Evolutionary conservation across 2,329 filamentous ascomycete genomes (phyloP).

Genomic region (Fusarium sp.): DNA sequence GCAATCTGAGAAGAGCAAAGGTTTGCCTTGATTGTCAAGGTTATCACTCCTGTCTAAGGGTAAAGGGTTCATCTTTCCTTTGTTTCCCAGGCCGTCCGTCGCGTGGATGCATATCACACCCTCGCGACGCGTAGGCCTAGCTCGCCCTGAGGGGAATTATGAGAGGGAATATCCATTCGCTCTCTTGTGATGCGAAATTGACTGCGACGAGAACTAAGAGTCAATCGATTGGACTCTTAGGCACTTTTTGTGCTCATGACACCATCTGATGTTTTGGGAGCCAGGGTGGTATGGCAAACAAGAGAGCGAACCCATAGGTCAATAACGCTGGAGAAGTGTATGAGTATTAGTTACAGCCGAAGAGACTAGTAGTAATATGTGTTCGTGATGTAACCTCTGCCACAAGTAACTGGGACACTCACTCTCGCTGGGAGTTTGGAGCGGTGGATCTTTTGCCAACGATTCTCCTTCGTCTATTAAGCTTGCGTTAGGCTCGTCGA

Average conservation of each 20-base stretch:
- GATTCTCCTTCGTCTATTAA: background rate
- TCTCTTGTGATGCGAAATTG: background rate
- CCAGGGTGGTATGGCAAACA: accelerated
- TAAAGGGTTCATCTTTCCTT: background rate
- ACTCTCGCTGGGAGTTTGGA: background rate
- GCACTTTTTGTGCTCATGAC: background rate
- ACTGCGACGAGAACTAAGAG: background rate
- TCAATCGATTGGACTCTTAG: background rate
- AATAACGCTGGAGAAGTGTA: background rate
- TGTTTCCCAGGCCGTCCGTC: background rate
- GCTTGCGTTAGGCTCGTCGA: background rate
- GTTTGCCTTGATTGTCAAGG: background rate
- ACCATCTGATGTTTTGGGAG: background rate
- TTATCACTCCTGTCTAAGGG: background rate
- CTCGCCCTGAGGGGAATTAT: background rate
- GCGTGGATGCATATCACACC: background rate
- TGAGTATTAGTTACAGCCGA: background rate
- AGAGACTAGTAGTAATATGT: background rate
- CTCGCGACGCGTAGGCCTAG: background rate
- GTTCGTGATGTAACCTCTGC: background rate
- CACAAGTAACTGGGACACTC: background rate
- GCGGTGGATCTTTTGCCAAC: background rate
- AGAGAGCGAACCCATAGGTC: background rate
- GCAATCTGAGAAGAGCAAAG: background rate
- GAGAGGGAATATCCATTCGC: background rate